Evolutionary conservation across 768 basidiomycete genomes (phyloP).

Genomic region (Trametes punicea): DNA sequence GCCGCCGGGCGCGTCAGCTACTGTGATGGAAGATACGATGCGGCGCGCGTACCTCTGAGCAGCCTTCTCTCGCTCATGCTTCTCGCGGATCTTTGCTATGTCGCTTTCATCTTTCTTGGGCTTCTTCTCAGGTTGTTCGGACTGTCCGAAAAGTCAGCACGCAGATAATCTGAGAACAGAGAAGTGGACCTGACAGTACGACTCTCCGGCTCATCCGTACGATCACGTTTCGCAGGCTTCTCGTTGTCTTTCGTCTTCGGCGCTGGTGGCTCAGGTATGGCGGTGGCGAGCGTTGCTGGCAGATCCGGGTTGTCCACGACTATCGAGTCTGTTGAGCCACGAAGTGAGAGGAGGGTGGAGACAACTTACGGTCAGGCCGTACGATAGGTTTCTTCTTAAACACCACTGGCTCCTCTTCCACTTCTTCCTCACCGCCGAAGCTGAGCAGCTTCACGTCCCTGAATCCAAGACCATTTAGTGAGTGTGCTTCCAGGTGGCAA

Average conservation of each 20-base stretch:
- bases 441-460: constrained; percentile 90
- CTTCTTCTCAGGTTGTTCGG: constrained; percentile 27
- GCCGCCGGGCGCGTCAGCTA: not conserved
- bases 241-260: constrained; percentile 11
- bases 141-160: not conserved
- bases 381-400: constrained; percentile 81
- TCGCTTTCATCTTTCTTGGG: constrained; percentile 46
- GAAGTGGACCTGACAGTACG: not conserved
- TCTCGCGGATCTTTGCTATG: constrained; percentile 68
- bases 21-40: not conserved
- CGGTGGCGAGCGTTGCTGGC: constrained; percentile 15
- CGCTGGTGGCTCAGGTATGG: not conserved
- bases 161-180: not conserved
- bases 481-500: not conserved
- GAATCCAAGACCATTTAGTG: not conserved
- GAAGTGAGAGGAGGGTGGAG: not conserved
- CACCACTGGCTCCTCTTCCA: constrained; percentile 48
- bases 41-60: constrained; percentile 50
- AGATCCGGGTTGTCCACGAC: constrained; percentile 36
- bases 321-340: constrained; percentile 2
- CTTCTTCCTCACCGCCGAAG: constrained; percentile 75
- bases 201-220: constrained; percentile 4
- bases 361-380: constrained; percentile 72
- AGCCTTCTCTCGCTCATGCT: constrained; percentile 69
- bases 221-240: constrained; percentile 20